Conservation (phyloP, 257 asterid species). For the Rubia yunnanensis region DNA sequence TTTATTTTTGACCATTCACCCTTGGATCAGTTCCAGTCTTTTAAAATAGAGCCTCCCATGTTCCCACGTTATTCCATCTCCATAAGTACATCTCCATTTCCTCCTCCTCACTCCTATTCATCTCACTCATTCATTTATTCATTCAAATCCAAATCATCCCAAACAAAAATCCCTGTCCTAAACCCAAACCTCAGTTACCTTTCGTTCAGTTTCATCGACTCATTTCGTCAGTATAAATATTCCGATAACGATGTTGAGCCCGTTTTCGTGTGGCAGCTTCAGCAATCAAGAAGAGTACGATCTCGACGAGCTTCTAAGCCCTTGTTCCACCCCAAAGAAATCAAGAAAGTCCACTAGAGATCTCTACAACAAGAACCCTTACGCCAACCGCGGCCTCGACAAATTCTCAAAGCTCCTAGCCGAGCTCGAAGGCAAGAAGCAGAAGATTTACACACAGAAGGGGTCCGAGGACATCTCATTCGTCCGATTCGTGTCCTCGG, state of each 20-base stretch:
- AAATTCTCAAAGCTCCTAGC: constrained; percentile 40
- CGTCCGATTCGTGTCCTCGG: constrained; percentile 31
- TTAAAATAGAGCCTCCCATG: not conserved
- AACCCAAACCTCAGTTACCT: not conserved
- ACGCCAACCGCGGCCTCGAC: constrained; percentile 40
- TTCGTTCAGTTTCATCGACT: not conserved
- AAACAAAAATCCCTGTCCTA: not conserved
- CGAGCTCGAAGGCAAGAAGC: constrained; percentile 36
- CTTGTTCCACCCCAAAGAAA: constrained; percentile 47
- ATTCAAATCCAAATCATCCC: not conserved
- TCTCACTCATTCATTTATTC: not conserved
- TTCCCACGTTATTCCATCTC: not conserved
- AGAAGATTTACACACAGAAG: constrained; percentile 33
- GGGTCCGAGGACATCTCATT: constrained; percentile 37
- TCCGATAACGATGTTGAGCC: constrained; percentile 14
- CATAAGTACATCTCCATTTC: not conserved
- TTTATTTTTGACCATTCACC: constrained; percentile 12
- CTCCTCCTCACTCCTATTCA: not conserved
- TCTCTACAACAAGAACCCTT: constrained; percentile 29
- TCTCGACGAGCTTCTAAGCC: constrained; percentile 25
- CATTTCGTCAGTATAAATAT: not conserved
- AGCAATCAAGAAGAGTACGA: constrained; percentile 36
- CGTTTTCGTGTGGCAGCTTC: constrained; percentile 51
- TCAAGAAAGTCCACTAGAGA: constrained; percentile 27
- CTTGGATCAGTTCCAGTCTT: not conserved